Evolutionary conservation across 176 grass and related monocot genomes (phyloP).

Genomic region (Ensete glaucum): DNA sequence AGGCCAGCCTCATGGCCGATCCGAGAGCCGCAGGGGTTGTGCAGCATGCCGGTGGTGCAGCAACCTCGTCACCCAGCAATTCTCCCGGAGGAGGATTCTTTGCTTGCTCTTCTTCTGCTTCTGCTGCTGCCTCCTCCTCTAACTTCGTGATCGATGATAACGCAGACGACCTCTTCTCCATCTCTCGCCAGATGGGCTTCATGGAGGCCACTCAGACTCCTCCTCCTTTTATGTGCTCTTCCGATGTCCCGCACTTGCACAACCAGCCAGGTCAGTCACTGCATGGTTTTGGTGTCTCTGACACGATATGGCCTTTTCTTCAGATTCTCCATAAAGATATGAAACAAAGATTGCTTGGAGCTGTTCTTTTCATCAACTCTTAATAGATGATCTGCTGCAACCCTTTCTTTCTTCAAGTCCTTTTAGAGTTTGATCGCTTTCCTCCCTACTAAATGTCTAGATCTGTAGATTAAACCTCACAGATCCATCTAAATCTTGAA

Average conservation of each 20-base stretch:
- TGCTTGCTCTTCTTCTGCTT: constrained; percentile 24
- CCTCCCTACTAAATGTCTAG: background rate
- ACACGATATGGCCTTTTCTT: background rate
- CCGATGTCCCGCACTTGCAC: constrained; percentile 40
- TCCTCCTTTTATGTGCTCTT: constrained; percentile 15
- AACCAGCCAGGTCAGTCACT: constrained; percentile 32
- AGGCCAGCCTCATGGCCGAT: constrained; percentile 24
- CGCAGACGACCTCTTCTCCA: constrained; percentile 78
- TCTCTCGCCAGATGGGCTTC: constrained; percentile 71
- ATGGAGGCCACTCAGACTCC: constrained; percentile 29
- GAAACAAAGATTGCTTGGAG: too few relatives aligned
- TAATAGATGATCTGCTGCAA: too few relatives aligned
- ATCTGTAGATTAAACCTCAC: background rate
- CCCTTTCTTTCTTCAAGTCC: too few relatives aligned
- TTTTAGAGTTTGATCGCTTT: background rate
- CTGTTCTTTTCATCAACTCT: too few relatives aligned
- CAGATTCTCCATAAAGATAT: background rate
- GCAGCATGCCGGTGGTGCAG: too few relatives aligned
- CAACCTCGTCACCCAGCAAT: constrained; percentile 5
- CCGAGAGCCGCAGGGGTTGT: background rate
- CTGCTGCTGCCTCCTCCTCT: constrained; percentile 14
- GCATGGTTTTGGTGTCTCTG: background rate
- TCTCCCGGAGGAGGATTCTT: constrained; percentile 12
- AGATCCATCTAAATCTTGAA: constrained; percentile 3
- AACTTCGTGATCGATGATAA: constrained; percentile 27